phyloP scores from a whole-genome alignment of 2,329 filamentous ascomycete species.

The Colletotrichum cordylinicola region DNA sequence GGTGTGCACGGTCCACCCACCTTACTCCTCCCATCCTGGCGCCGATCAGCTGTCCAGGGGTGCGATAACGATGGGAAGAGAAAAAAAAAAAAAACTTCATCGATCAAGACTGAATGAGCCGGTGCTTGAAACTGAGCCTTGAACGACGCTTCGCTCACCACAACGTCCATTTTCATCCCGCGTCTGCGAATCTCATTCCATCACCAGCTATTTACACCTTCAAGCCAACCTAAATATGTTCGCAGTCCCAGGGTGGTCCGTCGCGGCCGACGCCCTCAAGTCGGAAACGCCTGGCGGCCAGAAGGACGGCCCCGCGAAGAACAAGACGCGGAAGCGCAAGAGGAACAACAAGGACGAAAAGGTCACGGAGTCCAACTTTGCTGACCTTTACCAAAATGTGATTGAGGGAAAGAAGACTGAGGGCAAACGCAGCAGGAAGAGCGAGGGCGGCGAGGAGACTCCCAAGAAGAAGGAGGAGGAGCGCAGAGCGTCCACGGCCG shows the following conservation, averaged over 20 bases:
- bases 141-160: neutral
- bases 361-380: conserved; percentile 75
- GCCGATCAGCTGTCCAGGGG: conserved; percentile 21
- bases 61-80: conserved; percentile 1
- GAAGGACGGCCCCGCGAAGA: conserved; percentile 45
- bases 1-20: conserved; percentile 7
- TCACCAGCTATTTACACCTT: neutral
- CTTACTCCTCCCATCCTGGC: conserved; percentile 5
- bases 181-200: neutral
- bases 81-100: conserved; percentile 24
- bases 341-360: conserved; percentile 33
- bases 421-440: conserved; percentile 7
- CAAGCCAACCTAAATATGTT: conserved; percentile 68
- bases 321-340: conserved; percentile 63
- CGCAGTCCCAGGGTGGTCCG: conserved; percentile 90
- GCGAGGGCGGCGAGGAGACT: conserved; percentile 22
- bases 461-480: conserved; percentile 14
- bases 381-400: conserved; percentile 78
- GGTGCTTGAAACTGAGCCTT: neutral
- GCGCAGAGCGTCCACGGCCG: conserved; percentile 33
- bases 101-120: neutral
- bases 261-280: conserved; percentile 75
- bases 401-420: conserved; percentile 67
- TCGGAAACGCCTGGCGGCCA: conserved; percentile 56
- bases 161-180: neutral